Evolutionary conservation across 2,329 filamentous ascomycete species (phyloP).

Genomic region (Penicillium sp.): DNA sequence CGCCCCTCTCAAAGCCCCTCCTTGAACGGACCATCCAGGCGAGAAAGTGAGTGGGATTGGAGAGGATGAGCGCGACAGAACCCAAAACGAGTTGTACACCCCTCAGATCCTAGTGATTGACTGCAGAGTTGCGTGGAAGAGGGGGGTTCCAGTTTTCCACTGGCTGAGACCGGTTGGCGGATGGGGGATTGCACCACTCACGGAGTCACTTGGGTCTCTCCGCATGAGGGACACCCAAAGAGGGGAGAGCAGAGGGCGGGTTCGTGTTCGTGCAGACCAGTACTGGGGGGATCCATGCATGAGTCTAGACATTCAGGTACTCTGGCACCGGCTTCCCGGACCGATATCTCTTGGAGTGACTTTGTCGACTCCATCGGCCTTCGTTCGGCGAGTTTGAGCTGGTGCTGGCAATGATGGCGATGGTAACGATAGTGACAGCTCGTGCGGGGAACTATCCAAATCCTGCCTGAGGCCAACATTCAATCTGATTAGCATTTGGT

Average conservation of each 20-base stretch:
- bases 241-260: slow-evolving; percentile 11
- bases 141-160: not conserved
- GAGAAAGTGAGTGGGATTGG: not conserved
- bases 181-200: slow-evolving; percentile 17
- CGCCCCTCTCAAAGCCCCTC: slow-evolving; percentile 11
- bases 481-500: not conserved
- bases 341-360: not conserved
- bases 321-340: not conserved
- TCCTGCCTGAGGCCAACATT: not conserved
- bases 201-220: slow-evolving; percentile 13
- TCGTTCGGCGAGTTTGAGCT: not conserved
- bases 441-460: slow-evolving; percentile 12
- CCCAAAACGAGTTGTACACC: slow-evolving; percentile 15
- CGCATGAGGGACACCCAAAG: slow-evolving; percentile 23
- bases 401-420: not conserved
- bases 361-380: not conserved
- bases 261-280: slow-evolving; percentile 10
- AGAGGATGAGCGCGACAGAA: slow-evolving; percentile 1
- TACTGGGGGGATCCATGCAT: not conserved
- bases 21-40: slow-evolving; percentile 1
- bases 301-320: slow-evolving; percentile 1
- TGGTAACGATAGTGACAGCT: not conserved
- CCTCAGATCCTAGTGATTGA: slow-evolving; percentile 10
- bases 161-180: slow-evolving; percentile 11
- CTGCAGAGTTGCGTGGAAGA: slow-evolving; percentile 1